phyloP scores from a whole-genome alignment of 164 flowering plant species.

The Warburgia ugandensis region DNA sequence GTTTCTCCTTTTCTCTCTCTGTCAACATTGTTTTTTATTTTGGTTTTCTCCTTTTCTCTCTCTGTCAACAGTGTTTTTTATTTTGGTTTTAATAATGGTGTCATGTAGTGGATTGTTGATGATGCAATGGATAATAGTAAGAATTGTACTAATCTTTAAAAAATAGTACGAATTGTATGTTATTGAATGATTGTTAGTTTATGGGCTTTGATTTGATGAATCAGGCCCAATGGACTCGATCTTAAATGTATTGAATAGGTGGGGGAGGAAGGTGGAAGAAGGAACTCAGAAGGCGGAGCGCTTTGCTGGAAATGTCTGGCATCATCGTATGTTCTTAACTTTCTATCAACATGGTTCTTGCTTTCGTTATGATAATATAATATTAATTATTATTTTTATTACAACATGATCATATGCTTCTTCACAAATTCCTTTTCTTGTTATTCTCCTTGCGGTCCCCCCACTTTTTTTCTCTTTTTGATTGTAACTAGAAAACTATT shows the following conservation, averaged over 20 bases:
- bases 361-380: no score
- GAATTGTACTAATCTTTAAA: neutral
- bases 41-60: neutral
- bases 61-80: neutral
- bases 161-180: neutral
- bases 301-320: conserved; percentile 57
- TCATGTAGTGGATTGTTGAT: no score
- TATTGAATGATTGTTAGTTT: neutral
- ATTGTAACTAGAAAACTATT: no score
- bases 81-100: neutral
- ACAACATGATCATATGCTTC: no score
- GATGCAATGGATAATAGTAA: neutral
- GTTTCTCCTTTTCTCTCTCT: neutral
- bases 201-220: neutral
- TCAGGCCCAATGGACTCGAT: conserved; percentile 13
- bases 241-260: conserved; percentile 2
- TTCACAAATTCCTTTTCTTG: no score
- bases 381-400: no score
- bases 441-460: no score
- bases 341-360: no score
- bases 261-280: conserved; percentile 17
- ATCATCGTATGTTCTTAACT: conserved; percentile 46
- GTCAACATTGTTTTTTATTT: neutral
- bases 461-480: no score
- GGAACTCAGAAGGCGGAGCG: conserved; percentile 37